A percentile compares a stretch with the other conserved stretches of the same genome.
phyloP scores from a whole-genome alignment of 306 rosid species.

The Cicer arietinum region DNA sequence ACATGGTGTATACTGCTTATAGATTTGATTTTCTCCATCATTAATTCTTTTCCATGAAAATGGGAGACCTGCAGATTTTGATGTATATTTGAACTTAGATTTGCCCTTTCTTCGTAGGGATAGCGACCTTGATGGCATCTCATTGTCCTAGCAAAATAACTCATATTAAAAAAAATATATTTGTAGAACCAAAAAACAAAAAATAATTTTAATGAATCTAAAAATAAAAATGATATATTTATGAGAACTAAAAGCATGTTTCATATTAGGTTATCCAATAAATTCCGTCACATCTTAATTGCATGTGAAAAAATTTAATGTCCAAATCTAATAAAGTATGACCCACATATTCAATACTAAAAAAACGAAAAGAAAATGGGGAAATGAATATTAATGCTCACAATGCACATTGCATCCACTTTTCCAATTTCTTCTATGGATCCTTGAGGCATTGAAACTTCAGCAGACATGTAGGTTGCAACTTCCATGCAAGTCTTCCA shows the following conservation, averaged over 20 bases:
- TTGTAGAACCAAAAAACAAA: too few species aligned
- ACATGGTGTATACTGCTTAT: constrained; percentile 78
- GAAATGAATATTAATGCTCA: constrained; percentile 47
- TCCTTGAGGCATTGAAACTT: constrained; percentile 53
- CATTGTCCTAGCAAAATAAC: constrained; percentile 56
- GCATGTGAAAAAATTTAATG: too few species aligned
- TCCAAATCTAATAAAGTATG: background rate
- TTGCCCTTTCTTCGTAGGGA: constrained; percentile 66
- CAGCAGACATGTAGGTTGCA: constrained; percentile 68
- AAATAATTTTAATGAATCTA: too few species aligned
- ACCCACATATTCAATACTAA: background rate
- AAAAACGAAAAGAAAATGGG: constrained; percentile 12
- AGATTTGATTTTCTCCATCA: constrained; percentile 57
- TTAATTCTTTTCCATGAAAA: constrained; percentile 72
- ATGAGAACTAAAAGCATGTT: too few species aligned
- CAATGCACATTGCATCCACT: constrained; percentile 52
- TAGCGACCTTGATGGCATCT: constrained; percentile 63
- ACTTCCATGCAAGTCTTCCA: constrained; percentile 85
- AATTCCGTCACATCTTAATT: background rate
- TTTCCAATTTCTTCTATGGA: constrained; percentile 54
- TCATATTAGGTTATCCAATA: too few species aligned
- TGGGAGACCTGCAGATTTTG: constrained; percentile 79
- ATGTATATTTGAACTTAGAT: constrained; percentile 55
- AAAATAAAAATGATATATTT: too few species aligned
- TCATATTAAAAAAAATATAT: background rate